Base-by-base conservation (phyloP, 345 rosid species). In the Corchorus olitorius region DNA sequence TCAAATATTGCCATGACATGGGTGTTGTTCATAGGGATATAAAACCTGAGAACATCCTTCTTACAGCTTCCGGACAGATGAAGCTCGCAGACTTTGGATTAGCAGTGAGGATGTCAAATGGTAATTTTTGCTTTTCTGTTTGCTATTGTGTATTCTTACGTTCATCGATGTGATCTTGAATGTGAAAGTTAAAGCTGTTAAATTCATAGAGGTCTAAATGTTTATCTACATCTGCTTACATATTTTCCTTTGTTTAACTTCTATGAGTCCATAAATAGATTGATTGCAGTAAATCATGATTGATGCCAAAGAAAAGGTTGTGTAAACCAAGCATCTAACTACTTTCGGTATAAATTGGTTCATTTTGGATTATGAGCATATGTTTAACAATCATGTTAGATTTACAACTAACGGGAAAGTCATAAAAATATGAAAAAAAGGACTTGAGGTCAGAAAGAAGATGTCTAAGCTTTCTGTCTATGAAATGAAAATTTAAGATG, bases 1-100 rank as follows among this genome's bases (percentile, higher is more conserved):
- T 73, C 65, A 73, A 73, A 45, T 73, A 73, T 41, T 73, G 76
- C 55, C 76, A 73, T 56, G 76, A 73, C 14, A 73, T 73, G 67
- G 67, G 76, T 43, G 76, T 73, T 2, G 76, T 73, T 43, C 76
- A 73, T 59, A 50, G 76, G 53, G 76, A 73, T 59, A 59, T 73
- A 73, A 73, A 73, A 16, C 76, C 76, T 27, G 76, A 59, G 63
- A 72, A 72, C 39, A 72, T 72, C 60, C 75, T 72, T 55, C 75
- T 72, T 19, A 72, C 75, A 55, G n/a, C 76, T 73, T 59, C 76
- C 41, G 76, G 76, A 59, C 64, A 46, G 55, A 73, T 73, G 52
- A 73, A 73, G 55, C 76, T 73, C 0, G 56, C 56, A 45, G 76
- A 73, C 34, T 73, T 73, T 73, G 76, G 76, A 46, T 45, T 73